These are phyloP conservation scores for Didymella exigua DNA, from an alignment of 2,329 filamentous ascomycete species.

Conservation along the genomic window DNA sequence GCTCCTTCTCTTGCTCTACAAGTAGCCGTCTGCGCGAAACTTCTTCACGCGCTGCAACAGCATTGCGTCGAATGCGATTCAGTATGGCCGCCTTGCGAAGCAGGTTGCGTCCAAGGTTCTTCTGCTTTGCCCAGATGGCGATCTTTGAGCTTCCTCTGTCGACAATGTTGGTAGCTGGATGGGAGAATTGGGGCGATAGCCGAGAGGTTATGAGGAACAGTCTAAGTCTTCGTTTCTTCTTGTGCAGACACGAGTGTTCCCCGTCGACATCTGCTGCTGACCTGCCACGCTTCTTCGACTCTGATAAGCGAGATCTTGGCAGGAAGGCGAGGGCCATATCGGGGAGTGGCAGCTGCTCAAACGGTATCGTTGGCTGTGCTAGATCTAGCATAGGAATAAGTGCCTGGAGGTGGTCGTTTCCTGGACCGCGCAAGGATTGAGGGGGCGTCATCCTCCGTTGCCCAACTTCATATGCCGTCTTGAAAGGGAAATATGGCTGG, in stretches of 20 bases:
- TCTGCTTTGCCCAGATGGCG: constrained; percentile 55
- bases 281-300: constrained; percentile 58
- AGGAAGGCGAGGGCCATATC: constrained; percentile 45
- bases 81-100: constrained; percentile 70
- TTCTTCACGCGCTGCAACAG: constrained; percentile 25
- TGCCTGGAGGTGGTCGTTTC: not conserved
- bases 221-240: constrained; percentile 71
- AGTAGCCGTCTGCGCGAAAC: constrained; percentile 25
- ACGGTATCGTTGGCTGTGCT: constrained; percentile 40
- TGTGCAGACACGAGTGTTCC: constrained; percentile 55
- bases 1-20: constrained; percentile 40
- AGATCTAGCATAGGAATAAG: constrained; percentile 19
- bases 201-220: constrained; percentile 69
- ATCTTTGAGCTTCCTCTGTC: constrained; percentile 62
- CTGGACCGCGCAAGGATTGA: not conserved
- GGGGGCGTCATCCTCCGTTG: constrained; percentile 34
- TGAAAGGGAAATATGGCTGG: constrained; percentile 22
- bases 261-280: constrained; percentile 63
- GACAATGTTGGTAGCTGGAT: constrained; percentile 71
- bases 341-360: constrained; percentile 32
- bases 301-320: constrained; percentile 28
- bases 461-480: constrained; percentile 38
- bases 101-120: constrained; percentile 56
- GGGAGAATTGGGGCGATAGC: constrained; percentile 71
- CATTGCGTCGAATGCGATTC: constrained; percentile 62